Conservation (phyloP, 768 basidiomycete genomes). For the Phylloporus arenicola region DNA sequence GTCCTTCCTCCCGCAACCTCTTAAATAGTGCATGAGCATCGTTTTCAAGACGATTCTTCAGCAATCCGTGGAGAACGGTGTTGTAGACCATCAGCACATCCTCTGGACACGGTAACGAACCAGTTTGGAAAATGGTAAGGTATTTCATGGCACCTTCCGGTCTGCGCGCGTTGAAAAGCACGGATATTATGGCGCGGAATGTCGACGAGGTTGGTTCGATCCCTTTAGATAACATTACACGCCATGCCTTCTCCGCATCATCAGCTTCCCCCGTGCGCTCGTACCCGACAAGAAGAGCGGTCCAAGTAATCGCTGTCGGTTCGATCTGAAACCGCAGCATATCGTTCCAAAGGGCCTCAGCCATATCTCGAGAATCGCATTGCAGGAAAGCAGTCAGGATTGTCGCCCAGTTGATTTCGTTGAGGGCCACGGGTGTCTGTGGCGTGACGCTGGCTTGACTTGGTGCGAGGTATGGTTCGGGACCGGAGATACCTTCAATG, state of each 20-base stretch:
- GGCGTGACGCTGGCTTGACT: conserved; percentile 33
- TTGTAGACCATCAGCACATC: conserved; percentile 54
- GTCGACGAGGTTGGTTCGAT: conserved; percentile 55
- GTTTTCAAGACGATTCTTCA: conserved; percentile 38
- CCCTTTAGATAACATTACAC: conserved; percentile 51
- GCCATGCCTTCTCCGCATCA: conserved; percentile 58
- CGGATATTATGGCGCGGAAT: conserved; percentile 68
- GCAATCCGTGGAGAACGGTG: conserved; percentile 65
- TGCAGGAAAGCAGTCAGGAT: conserved; percentile 64
- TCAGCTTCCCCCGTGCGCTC: conserved; percentile 44
- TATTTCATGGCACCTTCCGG: conserved; percentile 45
- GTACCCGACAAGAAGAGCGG: conserved; percentile 61
- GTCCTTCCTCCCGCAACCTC: conserved; percentile 45
- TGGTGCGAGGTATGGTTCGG: conserved; percentile 51
- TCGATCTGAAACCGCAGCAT: conserved; percentile 43
- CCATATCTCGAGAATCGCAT: conserved; percentile 50
- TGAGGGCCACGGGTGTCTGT: conserved; percentile 44
- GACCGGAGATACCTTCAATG: conserved; percentile 44
- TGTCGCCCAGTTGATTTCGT: conserved; percentile 55
- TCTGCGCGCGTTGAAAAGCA: conserved; percentile 48
- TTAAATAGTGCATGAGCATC: conserved; percentile 41
- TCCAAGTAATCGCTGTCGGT: conserved; percentile 64
- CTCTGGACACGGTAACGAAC: conserved; percentile 25
- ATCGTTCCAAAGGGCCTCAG: conserved; percentile 64
- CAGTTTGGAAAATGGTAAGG: conserved; percentile 46